These are phyloP conservation scores for Boletus pseudopeckii DNA, from an alignment of 768 basidiomycete species.

Conservation along the genomic window DNA sequence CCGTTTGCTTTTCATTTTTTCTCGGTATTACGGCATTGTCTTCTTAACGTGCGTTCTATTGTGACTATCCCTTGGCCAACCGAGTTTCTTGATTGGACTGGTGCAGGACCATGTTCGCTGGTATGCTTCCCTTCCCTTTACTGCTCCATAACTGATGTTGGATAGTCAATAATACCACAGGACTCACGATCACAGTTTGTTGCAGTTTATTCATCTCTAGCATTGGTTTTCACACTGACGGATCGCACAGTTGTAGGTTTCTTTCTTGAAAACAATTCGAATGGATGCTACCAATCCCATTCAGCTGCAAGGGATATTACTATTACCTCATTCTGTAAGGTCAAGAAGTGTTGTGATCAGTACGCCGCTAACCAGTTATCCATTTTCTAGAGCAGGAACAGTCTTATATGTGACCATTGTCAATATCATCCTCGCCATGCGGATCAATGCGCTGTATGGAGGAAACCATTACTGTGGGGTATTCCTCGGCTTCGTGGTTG, in stretches of 20 bases:
- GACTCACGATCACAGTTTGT: conserved; percentile 18
- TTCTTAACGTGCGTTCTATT: conserved; percentile 13
- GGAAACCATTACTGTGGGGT: not conserved
- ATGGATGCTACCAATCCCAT: not conserved
- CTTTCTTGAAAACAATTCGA: not conserved
- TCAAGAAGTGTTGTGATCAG: not conserved
- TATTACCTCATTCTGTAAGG: conserved; percentile 22
- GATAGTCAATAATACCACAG: conserved; percentile 21
- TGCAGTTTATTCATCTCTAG: not conserved
- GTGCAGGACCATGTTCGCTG: conserved; percentile 13
- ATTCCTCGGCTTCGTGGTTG: conserved; percentile 15
- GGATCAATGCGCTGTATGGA: conserved; percentile 18
- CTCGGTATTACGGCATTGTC: conserved; percentile 26
- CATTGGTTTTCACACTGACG: not conserved
- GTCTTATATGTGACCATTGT: conserved; percentile 18
- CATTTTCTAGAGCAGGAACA: conserved; percentile 13
- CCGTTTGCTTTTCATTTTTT: conserved; percentile 18
- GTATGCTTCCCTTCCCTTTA: conserved; percentile 3
- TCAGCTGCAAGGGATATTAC: conserved; percentile 23
- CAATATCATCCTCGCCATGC: conserved; percentile 20
- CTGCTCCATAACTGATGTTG: not conserved
- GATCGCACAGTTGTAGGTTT: conserved; percentile 17
- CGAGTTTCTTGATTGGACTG: not conserved
- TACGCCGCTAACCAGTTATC: not conserved
- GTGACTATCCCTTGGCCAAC: not conserved